These are phyloP conservation scores for Lactarius akahatsu DNA, from an alignment of 768 basidiomycete genomes.

Conservation along the genomic window DNA sequence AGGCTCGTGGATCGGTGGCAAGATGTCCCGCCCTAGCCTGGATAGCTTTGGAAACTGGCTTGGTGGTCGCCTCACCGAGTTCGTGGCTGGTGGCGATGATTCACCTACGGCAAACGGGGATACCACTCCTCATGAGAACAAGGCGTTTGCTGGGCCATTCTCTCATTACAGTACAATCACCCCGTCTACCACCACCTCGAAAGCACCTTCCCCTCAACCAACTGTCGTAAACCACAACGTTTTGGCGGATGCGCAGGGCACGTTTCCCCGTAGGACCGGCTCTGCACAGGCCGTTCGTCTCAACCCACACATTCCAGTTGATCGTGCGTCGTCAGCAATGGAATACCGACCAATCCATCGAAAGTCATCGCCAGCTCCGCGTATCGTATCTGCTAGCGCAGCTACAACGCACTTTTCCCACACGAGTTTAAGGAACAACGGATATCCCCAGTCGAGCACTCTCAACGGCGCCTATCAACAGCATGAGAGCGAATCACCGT, in stretches of 20 bases:
- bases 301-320: constrained; percentile 52
- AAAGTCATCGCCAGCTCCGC: constrained; percentile 53
- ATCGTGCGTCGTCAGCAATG: constrained; percentile 76
- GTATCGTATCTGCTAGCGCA: constrained; percentile 53
- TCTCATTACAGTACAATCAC: constrained; percentile 92
- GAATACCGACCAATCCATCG: constrained; percentile 56
- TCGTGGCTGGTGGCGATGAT: constrained; percentile 84
- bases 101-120: constrained; percentile 32
- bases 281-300: constrained; percentile 65
- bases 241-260: constrained; percentile 37
- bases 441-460: constrained; percentile 26
- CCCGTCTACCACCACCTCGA: constrained; percentile 65
- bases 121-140: constrained; percentile 42
- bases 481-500: constrained; percentile 2
- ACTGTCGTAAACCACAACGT: constrained; percentile 39
- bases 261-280: constrained; percentile 55
- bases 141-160: constrained; percentile 72
- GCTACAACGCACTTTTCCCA: constrained; percentile 53
- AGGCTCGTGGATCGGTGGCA: constrained; percentile 83
- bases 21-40: constrained; percentile 85
- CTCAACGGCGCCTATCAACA: constrained; percentile 5
- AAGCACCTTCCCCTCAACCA: constrained; percentile 72
- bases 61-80: constrained; percentile 87
- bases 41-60: constrained; percentile 92
- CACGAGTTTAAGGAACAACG: constrained; percentile 36